Evolutionary conservation across 805 yeast genomes (phyloP).

Genomic region (Tetrapisispora arboricola): DNA sequence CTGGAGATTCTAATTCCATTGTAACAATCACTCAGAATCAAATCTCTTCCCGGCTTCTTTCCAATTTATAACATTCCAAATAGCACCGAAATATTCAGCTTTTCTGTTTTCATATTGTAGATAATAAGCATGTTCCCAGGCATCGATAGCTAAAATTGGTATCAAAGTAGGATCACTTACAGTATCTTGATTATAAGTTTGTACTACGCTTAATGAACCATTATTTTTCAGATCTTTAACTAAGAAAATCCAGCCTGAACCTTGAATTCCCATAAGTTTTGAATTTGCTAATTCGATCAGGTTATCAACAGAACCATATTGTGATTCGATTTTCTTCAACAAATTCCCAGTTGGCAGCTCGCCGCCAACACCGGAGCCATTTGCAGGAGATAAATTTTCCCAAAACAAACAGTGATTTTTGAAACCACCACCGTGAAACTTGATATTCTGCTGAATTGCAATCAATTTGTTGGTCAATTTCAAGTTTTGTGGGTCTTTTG

Average conservation of each 20-base stretch:
- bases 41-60: conserved; percentile 74
- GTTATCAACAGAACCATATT: conserved; percentile 66
- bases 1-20: too few species aligned
- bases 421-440: conserved; percentile 90
- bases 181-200: conserved; percentile 81
- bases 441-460: conserved; percentile 61
- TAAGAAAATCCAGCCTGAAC: conserved; percentile 93
- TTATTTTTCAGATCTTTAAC: conserved; percentile 71
- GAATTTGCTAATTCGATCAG: conserved; percentile 54
- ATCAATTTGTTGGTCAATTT: conserved; percentile 23
- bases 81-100: conserved; percentile 84
- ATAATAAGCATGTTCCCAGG: conserved; percentile 96
- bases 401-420: conserved; percentile 80
- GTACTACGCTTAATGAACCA: conserved; percentile 59
- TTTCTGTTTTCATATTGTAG: conserved; percentile 87
- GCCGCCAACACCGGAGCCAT: conserved; percentile 87
- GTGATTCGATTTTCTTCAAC: conserved; percentile 45
- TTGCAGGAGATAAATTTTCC: conserved; percentile 74
- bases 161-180: conserved; percentile 51
- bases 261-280: conserved; percentile 79
- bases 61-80: conserved; percentile 95
- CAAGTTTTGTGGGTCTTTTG: conserved; percentile 26
- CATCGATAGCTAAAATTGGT: conserved; percentile 83
- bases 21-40: too few species aligned
- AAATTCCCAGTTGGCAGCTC: conserved; percentile 42